These are phyloP conservation scores for Mantamonas sphyraenae DNA, from an alignment of 78 protist species.

Conservation along the genomic window DNA sequence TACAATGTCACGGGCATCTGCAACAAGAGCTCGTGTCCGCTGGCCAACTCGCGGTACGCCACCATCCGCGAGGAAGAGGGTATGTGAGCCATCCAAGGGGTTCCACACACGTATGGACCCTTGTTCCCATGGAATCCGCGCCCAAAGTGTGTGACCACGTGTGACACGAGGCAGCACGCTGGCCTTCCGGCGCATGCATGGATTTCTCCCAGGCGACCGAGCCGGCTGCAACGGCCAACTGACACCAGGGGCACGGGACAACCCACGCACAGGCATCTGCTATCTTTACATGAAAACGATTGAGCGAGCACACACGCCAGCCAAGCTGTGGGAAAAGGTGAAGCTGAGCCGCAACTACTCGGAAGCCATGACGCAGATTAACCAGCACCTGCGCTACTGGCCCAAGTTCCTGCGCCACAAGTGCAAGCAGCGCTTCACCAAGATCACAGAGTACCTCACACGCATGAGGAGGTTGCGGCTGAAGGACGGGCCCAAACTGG, in stretches of 20 bases:
- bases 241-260: background rate
- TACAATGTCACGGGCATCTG: conserved; percentile 91
- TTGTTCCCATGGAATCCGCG: no score
- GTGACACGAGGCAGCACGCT: no score
- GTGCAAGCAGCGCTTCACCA: conserved; percentile 81
- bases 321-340: conserved; percentile 83
- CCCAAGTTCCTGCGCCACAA: conserved; percentile 65
- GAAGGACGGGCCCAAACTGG: conserved; percentile 59
- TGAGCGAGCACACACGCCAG: conserved; percentile 95
- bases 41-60: conserved; percentile 89
- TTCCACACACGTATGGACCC: background rate
- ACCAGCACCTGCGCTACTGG: conserved; percentile 74
- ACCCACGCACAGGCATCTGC: conserved; percentile 27
- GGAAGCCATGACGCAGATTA: conserved; percentile 60
- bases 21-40: conserved; percentile 85
- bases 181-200: no score
- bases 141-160: no score
- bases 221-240: no score
- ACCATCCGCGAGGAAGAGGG: conserved; percentile 73
- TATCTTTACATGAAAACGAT: conserved; percentile 92
- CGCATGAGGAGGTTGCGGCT: conserved; percentile 77
- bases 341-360: conserved; percentile 65
- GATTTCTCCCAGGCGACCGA: no score
- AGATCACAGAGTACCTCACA: conserved; percentile 81
- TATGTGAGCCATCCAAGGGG: background rate